Conservation (phyloP, 495 filamentous ascomycete genomes). For the Chaetomium tenue region DNA sequence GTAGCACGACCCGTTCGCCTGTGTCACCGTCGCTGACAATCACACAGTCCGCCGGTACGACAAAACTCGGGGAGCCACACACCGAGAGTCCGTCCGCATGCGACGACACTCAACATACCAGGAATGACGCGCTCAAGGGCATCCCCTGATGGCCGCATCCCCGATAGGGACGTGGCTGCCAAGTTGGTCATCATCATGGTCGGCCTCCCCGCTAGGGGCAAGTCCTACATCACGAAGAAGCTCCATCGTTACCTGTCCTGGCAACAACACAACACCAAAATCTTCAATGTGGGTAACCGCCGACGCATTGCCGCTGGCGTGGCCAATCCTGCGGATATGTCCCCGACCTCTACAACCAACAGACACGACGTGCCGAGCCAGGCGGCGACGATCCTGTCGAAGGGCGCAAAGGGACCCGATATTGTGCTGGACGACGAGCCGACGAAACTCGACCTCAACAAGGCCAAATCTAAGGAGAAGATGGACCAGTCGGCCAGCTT, state of each 20-base stretch:
- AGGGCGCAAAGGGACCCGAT: conserved; percentile 41
- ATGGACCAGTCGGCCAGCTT: conserved; percentile 90
- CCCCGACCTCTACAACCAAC: conserved; percentile 27
- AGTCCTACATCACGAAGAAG: conserved; percentile 99
- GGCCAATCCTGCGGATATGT: conserved; percentile 29
- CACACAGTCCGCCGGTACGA: conserved; percentile 50
- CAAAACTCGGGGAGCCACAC: conserved; percentile 62
- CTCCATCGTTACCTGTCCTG: conserved; percentile 91
- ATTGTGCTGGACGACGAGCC: conserved; percentile 38
- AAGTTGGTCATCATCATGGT: conserved; percentile 99
- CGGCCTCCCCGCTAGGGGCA: conserved; percentile 88
- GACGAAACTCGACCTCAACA: conserved; percentile 38
- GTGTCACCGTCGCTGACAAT: conserved; percentile 25
- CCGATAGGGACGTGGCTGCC: conserved; percentile 85
- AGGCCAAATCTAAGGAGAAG: conserved; percentile 39
- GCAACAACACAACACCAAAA: conserved; percentile 90
- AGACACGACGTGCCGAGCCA: conserved; percentile 41
- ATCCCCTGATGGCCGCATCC: conserved; percentile 90
- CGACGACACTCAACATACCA: conserved; percentile 82
- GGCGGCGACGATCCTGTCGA: conserved; percentile 50
- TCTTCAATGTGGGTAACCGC: conserved; percentile 96
- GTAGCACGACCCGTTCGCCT: not conserved
- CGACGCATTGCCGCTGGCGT: conserved; percentile 73
- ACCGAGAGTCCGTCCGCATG: conserved; percentile 64
- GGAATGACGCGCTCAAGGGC: conserved; percentile 87